Percentiles rank a stretch among this genome's conserved stretches.
Conservation (phyloP, 495 filamentous ascomycete genomes). For the Talaromyces borbonicus region DNA sequence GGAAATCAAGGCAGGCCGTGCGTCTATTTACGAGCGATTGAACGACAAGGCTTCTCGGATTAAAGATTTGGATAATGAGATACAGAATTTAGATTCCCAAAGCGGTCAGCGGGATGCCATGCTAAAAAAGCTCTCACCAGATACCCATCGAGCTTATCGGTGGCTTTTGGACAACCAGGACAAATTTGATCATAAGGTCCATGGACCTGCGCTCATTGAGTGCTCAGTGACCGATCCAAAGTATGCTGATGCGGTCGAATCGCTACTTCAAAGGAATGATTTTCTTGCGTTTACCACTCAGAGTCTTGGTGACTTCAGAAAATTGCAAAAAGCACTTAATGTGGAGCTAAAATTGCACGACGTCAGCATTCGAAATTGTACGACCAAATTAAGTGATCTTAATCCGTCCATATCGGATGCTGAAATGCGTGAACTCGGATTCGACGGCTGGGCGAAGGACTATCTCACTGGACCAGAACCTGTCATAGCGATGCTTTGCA, state of each 20-base stretch:
- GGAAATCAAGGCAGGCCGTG: conserved; percentile 21
- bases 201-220: conserved; percentile 72
- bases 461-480: conserved; percentile 71
- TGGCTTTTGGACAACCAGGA: conserved; percentile 67
- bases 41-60: conserved; percentile 21
- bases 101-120: conserved; percentile 63
- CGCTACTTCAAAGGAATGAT: conserved; percentile 50
- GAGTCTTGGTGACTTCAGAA: conserved; percentile 60
- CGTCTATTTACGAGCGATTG: conserved; percentile 16
- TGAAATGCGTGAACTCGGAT: conserved; percentile 49
- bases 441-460: conserved; percentile 72
- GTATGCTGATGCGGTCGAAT: conserved; percentile 68
- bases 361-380: conserved; percentile 52
- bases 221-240: conserved; percentile 71
- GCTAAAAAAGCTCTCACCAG: conserved; percentile 43
- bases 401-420: conserved; percentile 42
- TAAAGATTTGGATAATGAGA: conserved; percentile 31
- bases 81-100: conserved; percentile 60
- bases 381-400: conserved; percentile 38
- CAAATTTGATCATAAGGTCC: conserved; percentile 70
- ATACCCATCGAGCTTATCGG: conserved; percentile 61
- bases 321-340: conserved; percentile 37
- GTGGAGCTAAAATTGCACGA: conserved; percentile 49
- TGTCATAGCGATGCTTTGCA: conserved; percentile 79
- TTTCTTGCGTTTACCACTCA: conserved; percentile 70